Conservation (phyloP, 345 rosid genomes). For the Lepidium aucheri region DNA sequence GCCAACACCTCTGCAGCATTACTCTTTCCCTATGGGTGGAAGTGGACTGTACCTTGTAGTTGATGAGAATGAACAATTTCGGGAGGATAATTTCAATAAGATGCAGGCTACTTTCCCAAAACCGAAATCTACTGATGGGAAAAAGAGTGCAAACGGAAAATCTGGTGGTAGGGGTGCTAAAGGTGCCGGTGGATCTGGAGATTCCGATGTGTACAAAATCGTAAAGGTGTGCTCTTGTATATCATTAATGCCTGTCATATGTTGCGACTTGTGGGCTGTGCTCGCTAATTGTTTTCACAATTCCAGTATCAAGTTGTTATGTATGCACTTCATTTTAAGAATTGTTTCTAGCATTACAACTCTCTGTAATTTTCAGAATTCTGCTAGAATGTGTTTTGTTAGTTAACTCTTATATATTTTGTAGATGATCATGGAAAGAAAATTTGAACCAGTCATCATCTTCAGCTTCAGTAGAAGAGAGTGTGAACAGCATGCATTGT, state of each 20-base stretch:
- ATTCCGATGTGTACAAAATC: constrained; percentile 86
- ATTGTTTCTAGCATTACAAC: not conserved
- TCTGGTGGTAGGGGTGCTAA: constrained; percentile 75
- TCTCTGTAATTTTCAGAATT: not conserved
- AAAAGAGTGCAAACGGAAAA: constrained; percentile 55
- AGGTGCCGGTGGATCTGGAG: constrained; percentile 68
- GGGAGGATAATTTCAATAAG: constrained; percentile 89
- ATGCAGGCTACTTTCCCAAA: constrained; percentile 76
- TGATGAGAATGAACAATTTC: constrained; percentile 88
- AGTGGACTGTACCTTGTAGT: constrained; percentile 90
- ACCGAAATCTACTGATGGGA: constrained; percentile 50
- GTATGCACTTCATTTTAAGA: not conserved
- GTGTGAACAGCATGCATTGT: constrained; percentile 95
- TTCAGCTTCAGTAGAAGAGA: constrained; percentile 99
- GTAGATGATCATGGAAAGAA: constrained; percentile 96
- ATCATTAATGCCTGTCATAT: constrained; percentile 2
- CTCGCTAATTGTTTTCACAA: not conserved
- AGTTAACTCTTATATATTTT: constrained; percentile 10
- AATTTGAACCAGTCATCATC: constrained; percentile 92
- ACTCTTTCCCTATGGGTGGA: constrained; percentile 90
- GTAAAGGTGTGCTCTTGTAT: constrained; percentile 58
- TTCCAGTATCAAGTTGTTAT: not conserved
- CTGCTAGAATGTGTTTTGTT: not conserved
- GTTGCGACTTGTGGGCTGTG: not conserved
- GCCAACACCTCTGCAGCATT: constrained; percentile 98